phyloP scores from a whole-genome alignment of 768 basidiomycete genomes.

The Clitopilus hobsonii region DNA sequence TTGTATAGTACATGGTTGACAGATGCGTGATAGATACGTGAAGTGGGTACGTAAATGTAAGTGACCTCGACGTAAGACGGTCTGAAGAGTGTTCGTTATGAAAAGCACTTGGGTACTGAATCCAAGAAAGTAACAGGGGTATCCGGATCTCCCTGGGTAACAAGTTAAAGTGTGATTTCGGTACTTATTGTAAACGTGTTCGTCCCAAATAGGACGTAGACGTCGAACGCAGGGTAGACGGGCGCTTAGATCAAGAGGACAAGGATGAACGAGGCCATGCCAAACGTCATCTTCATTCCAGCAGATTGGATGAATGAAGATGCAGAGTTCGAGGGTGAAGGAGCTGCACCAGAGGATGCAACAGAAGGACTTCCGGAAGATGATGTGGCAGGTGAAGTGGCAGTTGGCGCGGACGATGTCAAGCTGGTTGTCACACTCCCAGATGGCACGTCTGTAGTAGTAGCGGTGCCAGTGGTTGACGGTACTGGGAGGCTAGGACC shows the following conservation, averaged over 20 bases:
- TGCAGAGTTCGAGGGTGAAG: conserved; percentile 22
- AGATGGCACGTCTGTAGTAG: background rate
- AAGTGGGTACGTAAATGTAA: background rate
- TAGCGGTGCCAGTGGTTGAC: conserved; percentile 5
- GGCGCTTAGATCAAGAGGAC: conserved; percentile 11
- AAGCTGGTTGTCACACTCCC: background rate
- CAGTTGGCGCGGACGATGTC: background rate
- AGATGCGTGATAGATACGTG: background rate
- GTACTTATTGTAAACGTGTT: no score
- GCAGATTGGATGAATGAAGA: conserved; percentile 15
- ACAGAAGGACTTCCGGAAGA: conserved; percentile 11
- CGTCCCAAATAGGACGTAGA: no score
- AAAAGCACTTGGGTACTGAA: no score
- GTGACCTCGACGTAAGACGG: no score
- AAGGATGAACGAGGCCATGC: conserved; percentile 16
- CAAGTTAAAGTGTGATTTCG: conserved; percentile 5
- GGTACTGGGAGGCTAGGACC: conserved; percentile 19
- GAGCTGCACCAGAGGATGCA: conserved; percentile 11
- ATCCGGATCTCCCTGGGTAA: background rate
- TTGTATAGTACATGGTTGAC: background rate
- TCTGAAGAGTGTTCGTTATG: background rate
- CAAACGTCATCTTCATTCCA: conserved; percentile 9
- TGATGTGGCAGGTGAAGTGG: background rate
- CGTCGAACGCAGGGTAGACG: no score
- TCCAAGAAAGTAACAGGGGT: background rate